A percentile compares a stretch with the other conserved stretches of the same genome.
phyloP scores from a whole-genome alignment of 2,329 filamentous ascomycete genomes.

The Penicillium sp. region DNA sequence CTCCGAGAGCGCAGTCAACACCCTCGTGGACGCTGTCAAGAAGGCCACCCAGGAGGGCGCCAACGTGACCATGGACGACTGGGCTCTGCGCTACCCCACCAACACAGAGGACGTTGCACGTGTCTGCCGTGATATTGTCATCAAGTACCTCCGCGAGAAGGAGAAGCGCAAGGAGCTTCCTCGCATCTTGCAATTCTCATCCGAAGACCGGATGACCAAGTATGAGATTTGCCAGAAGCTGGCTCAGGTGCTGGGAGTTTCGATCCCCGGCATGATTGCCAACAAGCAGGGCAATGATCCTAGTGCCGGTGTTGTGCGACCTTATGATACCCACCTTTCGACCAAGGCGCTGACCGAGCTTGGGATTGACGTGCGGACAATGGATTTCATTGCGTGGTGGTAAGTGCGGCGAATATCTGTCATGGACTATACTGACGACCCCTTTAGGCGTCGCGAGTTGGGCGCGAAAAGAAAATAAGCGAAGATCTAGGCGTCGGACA shows the following conservation, averaged over 20 bases:
- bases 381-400: conserved; percentile 83
- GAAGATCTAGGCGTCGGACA: not conserved
- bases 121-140: conserved; percentile 73
- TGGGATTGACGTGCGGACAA: conserved; percentile 72
- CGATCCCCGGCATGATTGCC: conserved; percentile 64
- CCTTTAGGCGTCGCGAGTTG: conserved; percentile 34
- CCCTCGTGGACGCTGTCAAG: conserved; percentile 74
- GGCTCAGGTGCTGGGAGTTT: conserved; percentile 75
- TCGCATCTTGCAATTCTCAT: conserved; percentile 77
- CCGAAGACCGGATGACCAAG: conserved; percentile 84
- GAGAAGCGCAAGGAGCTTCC: conserved; percentile 61
- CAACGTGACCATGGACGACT: conserved; percentile 79
- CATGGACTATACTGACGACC: conserved; percentile 11
- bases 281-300: conserved; percentile 73
- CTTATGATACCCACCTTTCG: conserved; percentile 86
- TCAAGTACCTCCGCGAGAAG: conserved; percentile 62
- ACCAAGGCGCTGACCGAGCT: conserved; percentile 72
- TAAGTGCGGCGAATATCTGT: conserved; percentile 30
- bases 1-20: conserved; percentile 80
- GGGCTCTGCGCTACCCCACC: conserved; percentile 80
- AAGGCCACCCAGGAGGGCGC: conserved; percentile 66
- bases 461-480: conserved; percentile 24
- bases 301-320: conserved; percentile 71
- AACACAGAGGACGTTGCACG: conserved; percentile 85
- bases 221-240: conserved; percentile 82